Base-by-base conservation (phyloP, 495 filamentous ascomycete genomes). In the Peziza echinospora region DNA sequence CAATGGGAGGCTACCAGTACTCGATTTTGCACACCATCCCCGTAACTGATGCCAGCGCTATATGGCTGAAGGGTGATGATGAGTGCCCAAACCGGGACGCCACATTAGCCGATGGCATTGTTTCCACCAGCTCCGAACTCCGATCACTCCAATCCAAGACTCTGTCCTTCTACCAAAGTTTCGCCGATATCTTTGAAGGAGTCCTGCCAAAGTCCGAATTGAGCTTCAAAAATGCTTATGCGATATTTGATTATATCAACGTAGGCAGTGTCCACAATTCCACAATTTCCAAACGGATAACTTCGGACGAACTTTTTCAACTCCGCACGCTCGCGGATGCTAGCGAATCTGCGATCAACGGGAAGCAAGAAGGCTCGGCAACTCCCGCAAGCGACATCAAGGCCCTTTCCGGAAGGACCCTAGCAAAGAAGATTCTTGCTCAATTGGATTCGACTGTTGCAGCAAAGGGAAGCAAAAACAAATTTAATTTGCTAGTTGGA, bases 1-100 rank as follows among this genome's bases (percentile, higher is more conserved):
- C 83, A 1, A 56, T 87, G 26, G 62, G 64, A 24, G 82, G 82
- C 24, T 87, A 82, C 56, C 82, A 87, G 54, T 85, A 82, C 52
- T 67, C 77, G 43, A 67, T 63, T 13, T 67, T 87, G 47, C 59
- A 75, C 30, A 68, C 70, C 3, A 56, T 70, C 2, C 55, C 67
- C 3, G 47, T 43, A 0, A 56, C 65, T 1, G 75, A 80, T 47
- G 68, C 72, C 16, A 65, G 66, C 34, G 75, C 63, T 44, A 62
- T 76, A 17, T 71, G 65, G 56, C 57, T 85, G 0, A 69, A 73
- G 28, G 81, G 76, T 13, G 66, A 70, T 41, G 63, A 67, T 22
- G 56, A 64, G 9, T 86, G 81, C 55, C 58, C 61, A 5, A 37
- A 37, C 30, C 49, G 63, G 24, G 48, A 51, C 7, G 61, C 66